phyloP scores from a whole-genome alignment of 805 yeast genomes.

The Torulaspora quercuum region DNA sequence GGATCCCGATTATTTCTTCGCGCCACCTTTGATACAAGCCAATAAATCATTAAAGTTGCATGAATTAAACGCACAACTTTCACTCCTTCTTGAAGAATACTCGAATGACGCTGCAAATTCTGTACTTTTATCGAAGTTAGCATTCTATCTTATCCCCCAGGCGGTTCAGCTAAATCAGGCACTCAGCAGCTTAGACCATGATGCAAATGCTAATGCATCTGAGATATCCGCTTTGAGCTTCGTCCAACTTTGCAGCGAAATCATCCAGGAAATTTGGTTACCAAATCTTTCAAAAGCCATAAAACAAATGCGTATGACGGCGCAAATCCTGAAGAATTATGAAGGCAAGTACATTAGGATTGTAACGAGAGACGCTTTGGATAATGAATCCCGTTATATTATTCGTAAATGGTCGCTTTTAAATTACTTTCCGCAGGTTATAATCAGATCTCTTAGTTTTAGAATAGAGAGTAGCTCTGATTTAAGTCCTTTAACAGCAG shows the following conservation, averaged over 20 bases:
- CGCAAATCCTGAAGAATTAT: conserved; percentile 7
- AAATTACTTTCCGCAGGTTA: conserved; percentile 18
- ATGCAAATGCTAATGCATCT: conserved; percentile 5
- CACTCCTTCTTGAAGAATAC: conserved; percentile 8
- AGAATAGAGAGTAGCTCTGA: conserved; percentile 6
- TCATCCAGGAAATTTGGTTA: conserved; percentile 11
- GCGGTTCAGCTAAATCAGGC: conserved; percentile 12
- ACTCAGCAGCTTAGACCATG: conserved; percentile 5
- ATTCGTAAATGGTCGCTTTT: conserved; percentile 13
- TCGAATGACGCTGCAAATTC: conserved; percentile 1
- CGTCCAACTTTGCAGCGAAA: conserved; percentile 8
- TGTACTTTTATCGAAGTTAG: conserved; percentile 6
- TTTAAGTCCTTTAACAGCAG: neutral
- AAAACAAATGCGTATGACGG: conserved; percentile 6
- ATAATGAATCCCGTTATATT: conserved; percentile 1
- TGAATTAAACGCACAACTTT: conserved; percentile 13
- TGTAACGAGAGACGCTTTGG: conserved; percentile 4
- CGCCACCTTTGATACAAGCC: conserved; percentile 9
- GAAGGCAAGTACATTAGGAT: conserved; percentile 9
- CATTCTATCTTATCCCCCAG: conserved; percentile 11
- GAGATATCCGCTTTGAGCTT: conserved; percentile 7
- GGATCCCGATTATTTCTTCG: conserved; percentile 10
- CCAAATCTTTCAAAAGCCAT: conserved; percentile 8
- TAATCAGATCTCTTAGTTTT: conserved; percentile 14
- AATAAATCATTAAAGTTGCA: conserved; percentile 7